Conservation (phyloP, 257 asterid species). For the Handroanthus guayacan region DNA sequence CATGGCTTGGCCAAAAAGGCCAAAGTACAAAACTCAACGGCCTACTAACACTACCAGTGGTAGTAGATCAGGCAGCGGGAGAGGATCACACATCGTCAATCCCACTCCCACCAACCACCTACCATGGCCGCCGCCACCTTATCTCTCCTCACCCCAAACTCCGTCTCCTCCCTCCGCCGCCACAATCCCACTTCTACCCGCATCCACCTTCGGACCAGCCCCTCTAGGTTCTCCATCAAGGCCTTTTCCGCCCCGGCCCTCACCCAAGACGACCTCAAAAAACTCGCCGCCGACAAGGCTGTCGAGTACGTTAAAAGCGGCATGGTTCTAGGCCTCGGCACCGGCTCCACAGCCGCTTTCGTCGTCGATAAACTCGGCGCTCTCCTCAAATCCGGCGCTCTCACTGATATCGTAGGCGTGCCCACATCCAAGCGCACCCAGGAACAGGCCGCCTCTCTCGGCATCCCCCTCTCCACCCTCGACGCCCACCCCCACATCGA, state of each 20-base stretch:
- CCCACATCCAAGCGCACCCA: constrained; percentile 86
- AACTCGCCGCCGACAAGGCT: constrained; percentile 94
- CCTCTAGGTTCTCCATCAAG: constrained; percentile 34
- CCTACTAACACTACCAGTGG: neutral
- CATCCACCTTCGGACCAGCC: constrained; percentile 27
- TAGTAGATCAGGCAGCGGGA: neutral
- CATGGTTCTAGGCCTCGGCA: constrained; percentile 96
- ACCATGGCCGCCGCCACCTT: constrained; percentile 50
- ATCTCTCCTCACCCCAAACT: constrained; percentile 39
- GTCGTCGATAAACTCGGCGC: constrained; percentile 88
- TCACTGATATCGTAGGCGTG: constrained; percentile 76
- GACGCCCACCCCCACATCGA: constrained; percentile 75
- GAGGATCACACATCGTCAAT: constrained; percentile 35
- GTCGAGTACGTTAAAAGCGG: constrained; percentile 83
- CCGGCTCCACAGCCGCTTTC: constrained; percentile 99
- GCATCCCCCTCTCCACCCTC: constrained; percentile 71
- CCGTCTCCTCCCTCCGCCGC: constrained; percentile 35
- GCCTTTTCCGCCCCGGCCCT: constrained; percentile 64
- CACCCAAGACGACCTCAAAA: constrained; percentile 87
- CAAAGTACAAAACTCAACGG: neutral
- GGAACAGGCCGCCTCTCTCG: constrained; percentile 71
- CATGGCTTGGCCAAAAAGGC: neutral
- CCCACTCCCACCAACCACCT: constrained; percentile 40
- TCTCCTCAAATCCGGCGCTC: constrained; percentile 69
- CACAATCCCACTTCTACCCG: neutral